phyloP scores from a whole-genome alignment of 306 rosid genomes.

The Vigna reflexopilosa region DNA sequence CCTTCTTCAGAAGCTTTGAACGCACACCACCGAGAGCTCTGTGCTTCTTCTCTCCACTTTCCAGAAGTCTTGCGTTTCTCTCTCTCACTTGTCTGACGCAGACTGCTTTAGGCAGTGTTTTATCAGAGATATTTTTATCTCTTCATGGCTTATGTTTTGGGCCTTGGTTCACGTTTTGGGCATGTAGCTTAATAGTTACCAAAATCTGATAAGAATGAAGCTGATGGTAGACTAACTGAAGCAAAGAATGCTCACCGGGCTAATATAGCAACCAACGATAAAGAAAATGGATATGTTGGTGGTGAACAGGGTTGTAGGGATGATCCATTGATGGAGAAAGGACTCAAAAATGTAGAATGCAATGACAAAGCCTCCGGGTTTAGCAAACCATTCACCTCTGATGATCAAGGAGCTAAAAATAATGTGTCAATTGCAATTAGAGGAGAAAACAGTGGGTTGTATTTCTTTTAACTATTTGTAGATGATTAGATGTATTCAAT shows the following conservation, averaged over 20 bases:
- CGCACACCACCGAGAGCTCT: too few relatives aligned
- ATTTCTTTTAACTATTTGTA: too few relatives aligned
- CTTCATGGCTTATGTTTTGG: too few relatives aligned
- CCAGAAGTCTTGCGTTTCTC: too few relatives aligned
- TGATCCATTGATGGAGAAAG: slow-evolving; percentile 58
- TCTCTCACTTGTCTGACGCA: too few relatives aligned
- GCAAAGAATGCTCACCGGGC: slow-evolving; percentile 55
- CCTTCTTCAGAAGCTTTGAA: too few relatives aligned
- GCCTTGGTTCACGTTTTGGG: too few relatives aligned
- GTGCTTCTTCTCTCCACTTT: too few relatives aligned
- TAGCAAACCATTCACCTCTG: slow-evolving; percentile 51
- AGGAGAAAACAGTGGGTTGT: slow-evolving; percentile 51
- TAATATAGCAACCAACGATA: slow-evolving; percentile 57
- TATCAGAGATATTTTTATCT: too few relatives aligned
- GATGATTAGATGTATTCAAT: too few relatives aligned
- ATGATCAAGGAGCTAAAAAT: slow-evolving; percentile 59
- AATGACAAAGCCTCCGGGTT: slow-evolving; percentile 60
- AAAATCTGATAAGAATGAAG: slow-evolving; percentile 62
- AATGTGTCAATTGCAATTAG: slow-evolving; percentile 49
- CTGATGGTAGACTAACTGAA: slow-evolving; percentile 58
- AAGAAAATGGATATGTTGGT: slow-evolving; percentile 63
- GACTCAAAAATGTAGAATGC: slow-evolving; percentile 57
- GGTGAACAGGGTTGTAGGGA: slow-evolving; percentile 55
- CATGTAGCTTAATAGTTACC: not conserved
- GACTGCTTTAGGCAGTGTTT: too few relatives aligned